Evolutionary conservation across 345 rosid species (phyloP), one percentile per base, ranked within the genome.

Genomic region (Eucalyptus cloeziana): DNA sequence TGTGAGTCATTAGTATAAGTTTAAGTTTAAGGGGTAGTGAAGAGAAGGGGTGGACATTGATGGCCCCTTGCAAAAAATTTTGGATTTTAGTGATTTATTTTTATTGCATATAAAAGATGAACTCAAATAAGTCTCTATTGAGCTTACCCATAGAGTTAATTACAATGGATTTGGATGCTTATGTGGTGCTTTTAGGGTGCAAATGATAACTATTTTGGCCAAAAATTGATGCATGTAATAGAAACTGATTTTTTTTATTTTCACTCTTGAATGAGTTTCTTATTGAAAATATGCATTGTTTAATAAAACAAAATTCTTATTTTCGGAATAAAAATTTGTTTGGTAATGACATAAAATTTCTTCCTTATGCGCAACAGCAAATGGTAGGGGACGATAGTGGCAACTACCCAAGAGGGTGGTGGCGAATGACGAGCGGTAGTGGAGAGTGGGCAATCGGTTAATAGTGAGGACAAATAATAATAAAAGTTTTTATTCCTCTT

Each of bases 311-410:
- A 52, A 52, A 19, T 7, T 52, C 0, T 1, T 52, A 52, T 19
- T 52, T 52, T 52, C 22, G 0, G 4, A 52, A 52, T 21, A 52
- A 22, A 52, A 21, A 19, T 3, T 52, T 52, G 2, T 52, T 52
- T 52, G 2, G 7, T 8, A 52, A 52, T 21, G 2, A 52, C 25
- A 52, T 52, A 52, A 52, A 52, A 52, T 19, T 52, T 19, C 2
- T 52, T 10, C 10, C 1, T 52, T 5, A 0, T 7, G 0, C 4
- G 1, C 0, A 2, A 0, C 1, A 0, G 25, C 22, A 52, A 52
- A 22, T 52, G 58, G 9, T 7, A 52, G 10, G 24, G 10, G 56
- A 52, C 2, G 4, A 2, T 19, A 52, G 24, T 52, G 58, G 2
- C 24, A 8, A 52, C 2, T 7, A 10, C 58, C 8, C 9, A 1